Percentiles rank a stretch among this genome's conserved stretches.
phyloP scores from a whole-genome alignment of 371 early-diverging fungal genomes.

The Actinomucor elegans region DNA sequence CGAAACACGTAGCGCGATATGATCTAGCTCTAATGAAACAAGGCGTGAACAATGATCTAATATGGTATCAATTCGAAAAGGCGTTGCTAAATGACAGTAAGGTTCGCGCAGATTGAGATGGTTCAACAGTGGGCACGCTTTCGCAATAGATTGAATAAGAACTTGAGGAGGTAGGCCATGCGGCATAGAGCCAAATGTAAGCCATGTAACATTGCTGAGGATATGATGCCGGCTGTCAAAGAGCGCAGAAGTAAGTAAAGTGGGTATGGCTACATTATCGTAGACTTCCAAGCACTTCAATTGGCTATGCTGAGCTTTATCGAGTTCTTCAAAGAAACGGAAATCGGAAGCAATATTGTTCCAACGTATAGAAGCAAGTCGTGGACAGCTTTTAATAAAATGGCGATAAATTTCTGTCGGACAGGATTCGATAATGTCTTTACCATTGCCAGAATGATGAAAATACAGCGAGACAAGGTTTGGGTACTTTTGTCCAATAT shows the following conservation, averaged over 20 bases:
- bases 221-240: constrained; percentile 6
- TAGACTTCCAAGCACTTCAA: constrained; percentile 5
- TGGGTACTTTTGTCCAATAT: constrained; percentile 10
- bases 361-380: neutral
- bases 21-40: neutral
- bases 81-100: constrained; percentile 4
- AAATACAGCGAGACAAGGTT: constrained; percentile 6
- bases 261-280: neutral
- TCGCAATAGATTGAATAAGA: constrained; percentile 2
- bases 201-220: neutral
- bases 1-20: constrained; percentile 14
- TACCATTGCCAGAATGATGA: constrained; percentile 8
- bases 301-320: neutral
- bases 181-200: constrained; percentile 15
- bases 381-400: constrained; percentile 7
- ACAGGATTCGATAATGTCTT: constrained; percentile 11
- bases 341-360: constrained; percentile 14
- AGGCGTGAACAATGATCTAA: constrained; percentile 7
- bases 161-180: constrained; percentile 3
- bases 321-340: constrained; percentile 9
- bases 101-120: constrained; percentile 7
- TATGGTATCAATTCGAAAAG: constrained; percentile 12
- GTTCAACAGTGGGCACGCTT: constrained; percentile 7
- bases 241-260: constrained; percentile 1
- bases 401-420: constrained; percentile 3